phyloP scores from a whole-genome alignment of 2,329 filamentous ascomycete species.

The Thelonectria discophora region DNA sequence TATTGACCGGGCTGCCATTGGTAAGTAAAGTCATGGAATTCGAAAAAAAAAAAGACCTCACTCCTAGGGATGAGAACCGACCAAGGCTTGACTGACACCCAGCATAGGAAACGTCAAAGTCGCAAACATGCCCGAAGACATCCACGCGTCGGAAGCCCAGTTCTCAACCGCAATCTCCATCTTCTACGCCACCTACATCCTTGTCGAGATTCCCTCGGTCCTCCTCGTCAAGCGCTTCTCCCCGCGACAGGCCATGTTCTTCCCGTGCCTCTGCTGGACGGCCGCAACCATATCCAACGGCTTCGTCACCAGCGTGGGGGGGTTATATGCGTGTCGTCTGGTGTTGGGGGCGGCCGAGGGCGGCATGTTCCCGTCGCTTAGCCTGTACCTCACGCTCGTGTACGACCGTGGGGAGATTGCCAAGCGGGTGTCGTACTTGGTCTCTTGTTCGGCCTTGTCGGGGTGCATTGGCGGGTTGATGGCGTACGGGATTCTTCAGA shows the following conservation, averaged over 20 bases:
- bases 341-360: conserved; percentile 37
- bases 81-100: neutral
- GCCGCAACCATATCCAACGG: conserved; percentile 41
- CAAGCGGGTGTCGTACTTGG: conserved; percentile 58
- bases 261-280: conserved; percentile 42
- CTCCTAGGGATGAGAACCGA: neutral
- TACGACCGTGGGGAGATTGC: conserved; percentile 61
- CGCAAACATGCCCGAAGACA: conserved; percentile 46
- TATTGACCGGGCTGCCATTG: conserved; percentile 63
- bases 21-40: conserved; percentile 11
- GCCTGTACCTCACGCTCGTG: conserved; percentile 41
- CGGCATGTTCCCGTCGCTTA: conserved; percentile 41
- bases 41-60: too few species aligned
- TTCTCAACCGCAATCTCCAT: conserved; percentile 47
- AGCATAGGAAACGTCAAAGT: conserved; percentile 44
- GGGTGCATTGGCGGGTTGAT: conserved; percentile 52
- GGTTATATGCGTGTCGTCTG: conserved; percentile 37
- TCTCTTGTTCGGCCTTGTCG: conserved; percentile 60
- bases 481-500: conserved; percentile 59
- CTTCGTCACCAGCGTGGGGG: conserved; percentile 43
- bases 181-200: conserved; percentile 46
- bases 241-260: conserved; percentile 44
- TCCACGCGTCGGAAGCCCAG: conserved; percentile 43
- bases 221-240: conserved; percentile 47
- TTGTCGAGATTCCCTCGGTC: conserved; percentile 45